These are phyloP conservation scores for Sungouiozyma intestinalis DNA, from an alignment of 805 yeast genomes.

Conservation along the genomic window DNA sequence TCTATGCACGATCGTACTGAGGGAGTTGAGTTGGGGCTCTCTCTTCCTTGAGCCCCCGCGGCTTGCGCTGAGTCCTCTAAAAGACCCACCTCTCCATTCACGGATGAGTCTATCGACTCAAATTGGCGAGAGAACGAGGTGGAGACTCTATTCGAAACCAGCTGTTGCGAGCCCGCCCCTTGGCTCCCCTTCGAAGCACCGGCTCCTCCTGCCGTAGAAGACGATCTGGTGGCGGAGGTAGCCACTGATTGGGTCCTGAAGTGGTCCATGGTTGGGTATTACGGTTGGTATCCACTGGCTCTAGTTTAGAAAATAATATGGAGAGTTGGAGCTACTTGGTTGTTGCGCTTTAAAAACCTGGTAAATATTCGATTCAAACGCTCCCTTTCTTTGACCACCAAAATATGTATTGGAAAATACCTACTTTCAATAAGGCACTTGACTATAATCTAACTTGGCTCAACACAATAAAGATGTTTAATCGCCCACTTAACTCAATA, in stretches of 20 bases:
- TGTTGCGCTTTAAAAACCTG: no score
- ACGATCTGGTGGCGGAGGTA: conserved; percentile 4
- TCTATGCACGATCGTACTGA: neutral
- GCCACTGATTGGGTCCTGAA: conserved; percentile 9
- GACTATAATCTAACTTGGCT: no score
- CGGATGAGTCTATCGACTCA: neutral
- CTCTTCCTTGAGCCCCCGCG: neutral
- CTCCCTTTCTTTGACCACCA: no score
- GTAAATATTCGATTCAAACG: no score
- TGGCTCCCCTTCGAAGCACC: neutral
- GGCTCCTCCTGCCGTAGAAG: conserved; percentile 1
- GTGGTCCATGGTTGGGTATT: conserved; percentile 6
- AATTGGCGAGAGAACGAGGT: neutral
- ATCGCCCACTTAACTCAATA: no score
- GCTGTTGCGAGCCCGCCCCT: neutral
- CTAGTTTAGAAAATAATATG: no score
- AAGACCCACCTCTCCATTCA: neutral
- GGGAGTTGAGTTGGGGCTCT: neutral
- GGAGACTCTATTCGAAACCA: neutral
- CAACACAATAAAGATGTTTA: no score
- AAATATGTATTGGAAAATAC: no score
- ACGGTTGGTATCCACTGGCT: no score
- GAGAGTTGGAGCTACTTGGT: no score
- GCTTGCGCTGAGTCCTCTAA: neutral
- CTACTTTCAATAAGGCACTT: no score